Evolutionary conservation across 1,284 basidiomycete genomes (phyloP).

Genomic region (Cryptococcus sp.): DNA sequence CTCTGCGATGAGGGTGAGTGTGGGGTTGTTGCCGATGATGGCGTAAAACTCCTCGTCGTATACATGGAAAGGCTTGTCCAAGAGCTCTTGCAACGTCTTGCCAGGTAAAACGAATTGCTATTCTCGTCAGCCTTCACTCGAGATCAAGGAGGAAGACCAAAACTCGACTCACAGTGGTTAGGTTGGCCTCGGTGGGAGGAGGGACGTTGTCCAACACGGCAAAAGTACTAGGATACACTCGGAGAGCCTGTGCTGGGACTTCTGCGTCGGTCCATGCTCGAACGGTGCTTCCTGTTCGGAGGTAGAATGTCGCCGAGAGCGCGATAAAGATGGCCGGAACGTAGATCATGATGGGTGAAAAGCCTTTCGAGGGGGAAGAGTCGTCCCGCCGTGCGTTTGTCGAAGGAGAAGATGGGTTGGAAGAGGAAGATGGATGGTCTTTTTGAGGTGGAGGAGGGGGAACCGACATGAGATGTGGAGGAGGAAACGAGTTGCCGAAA

Average conservation of each 20-base stretch:
- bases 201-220: slow-evolving; percentile 25
- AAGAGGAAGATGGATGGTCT: too few species aligned
- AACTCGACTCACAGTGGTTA: slow-evolving; percentile 23
- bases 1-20: slow-evolving; percentile 55
- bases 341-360: slow-evolving; percentile 5
- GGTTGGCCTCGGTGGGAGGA: slow-evolving; percentile 22
- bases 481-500: too few species aligned
- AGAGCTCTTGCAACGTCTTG: slow-evolving; percentile 18
- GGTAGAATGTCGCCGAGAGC: too few species aligned
- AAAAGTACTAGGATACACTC: slow-evolving; percentile 27
- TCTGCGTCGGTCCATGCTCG: slow-evolving; percentile 2
- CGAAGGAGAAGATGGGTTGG: too few species aligned
- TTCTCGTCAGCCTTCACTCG: neutral
- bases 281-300: neutral
- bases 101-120: slow-evolving; percentile 41
- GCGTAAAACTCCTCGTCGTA: slow-evolving; percentile 58
- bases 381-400: too few species aligned
- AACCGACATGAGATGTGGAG: too few species aligned
- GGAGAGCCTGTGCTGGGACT: slow-evolving; percentile 27
- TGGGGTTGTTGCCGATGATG: slow-evolving; percentile 57
- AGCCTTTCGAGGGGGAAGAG: neutral
- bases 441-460: too few species aligned
- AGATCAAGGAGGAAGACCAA: neutral
- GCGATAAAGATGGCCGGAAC: neutral
- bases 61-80: slow-evolving; percentile 55